Percentiles rank a stretch among this genome's conserved stretches.
Evolutionary conservation across 2,329 filamentous ascomycete species (phyloP).

Genomic region (Didymella exigua): DNA sequence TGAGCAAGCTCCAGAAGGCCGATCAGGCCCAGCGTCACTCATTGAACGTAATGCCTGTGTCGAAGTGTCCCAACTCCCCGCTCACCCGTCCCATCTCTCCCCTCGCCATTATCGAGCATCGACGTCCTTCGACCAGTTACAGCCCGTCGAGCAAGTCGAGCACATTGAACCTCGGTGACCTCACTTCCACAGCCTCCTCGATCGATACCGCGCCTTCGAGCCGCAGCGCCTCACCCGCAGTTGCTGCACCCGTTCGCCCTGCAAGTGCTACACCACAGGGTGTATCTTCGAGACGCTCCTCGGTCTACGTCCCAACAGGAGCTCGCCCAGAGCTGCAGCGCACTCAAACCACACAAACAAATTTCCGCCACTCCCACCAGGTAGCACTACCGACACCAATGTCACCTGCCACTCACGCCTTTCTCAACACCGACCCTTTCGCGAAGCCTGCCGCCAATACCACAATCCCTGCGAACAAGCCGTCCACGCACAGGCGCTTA

Average conservation of each 20-base stretch:
- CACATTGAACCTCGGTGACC: conserved; percentile 27
- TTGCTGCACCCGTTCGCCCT: conserved; percentile 30
- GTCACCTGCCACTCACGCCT: conserved; percentile 40
- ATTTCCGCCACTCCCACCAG: conserved; percentile 30
- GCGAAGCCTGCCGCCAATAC: conserved; percentile 38
- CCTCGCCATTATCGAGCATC: conserved; percentile 26
- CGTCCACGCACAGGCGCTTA: conserved; percentile 43
- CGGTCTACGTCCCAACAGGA: conserved; percentile 32
- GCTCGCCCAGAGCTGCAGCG: conserved; percentile 25
- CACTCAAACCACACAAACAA: conserved; percentile 23
- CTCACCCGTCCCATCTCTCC: conserved; percentile 34
- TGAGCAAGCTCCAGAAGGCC: conserved; percentile 36
- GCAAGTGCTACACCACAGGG: conserved; percentile 25
- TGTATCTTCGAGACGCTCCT: conserved; percentile 30
- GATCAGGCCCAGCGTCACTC: conserved; percentile 37
- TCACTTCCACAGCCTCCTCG: conserved; percentile 32
- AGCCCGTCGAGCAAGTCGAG: conserved; percentile 32
- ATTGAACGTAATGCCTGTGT: conserved; percentile 27
- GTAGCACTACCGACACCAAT: conserved; percentile 39
- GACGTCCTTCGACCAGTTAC: conserved; percentile 40
- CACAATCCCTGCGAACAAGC: conserved; percentile 42
- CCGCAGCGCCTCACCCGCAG: conserved; percentile 35
- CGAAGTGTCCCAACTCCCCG: conserved; percentile 14
- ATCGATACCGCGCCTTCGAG: conserved; percentile 30
- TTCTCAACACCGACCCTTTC: conserved; percentile 48